Evolutionary conservation across 2,329 filamentous ascomycete species (phyloP), one percentile per base, ranked within the genome.

Genomic region (Ophiocordyceps camponoti-rufipedis): DNA sequence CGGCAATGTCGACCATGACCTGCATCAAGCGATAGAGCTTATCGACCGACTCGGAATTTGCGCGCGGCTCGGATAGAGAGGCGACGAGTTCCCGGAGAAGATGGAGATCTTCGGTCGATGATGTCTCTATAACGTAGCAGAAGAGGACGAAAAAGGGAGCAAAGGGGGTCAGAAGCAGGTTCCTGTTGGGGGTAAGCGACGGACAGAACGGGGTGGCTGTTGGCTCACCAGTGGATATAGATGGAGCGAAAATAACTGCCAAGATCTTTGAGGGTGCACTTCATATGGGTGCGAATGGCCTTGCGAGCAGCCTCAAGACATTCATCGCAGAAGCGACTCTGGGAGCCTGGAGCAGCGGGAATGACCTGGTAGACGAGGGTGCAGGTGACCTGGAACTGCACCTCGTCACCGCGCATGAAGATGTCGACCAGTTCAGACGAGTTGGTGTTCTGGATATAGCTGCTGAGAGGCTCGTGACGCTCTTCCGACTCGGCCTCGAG

Each of bases 21-120:
- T 71, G 67, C 51, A 74, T 80, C 28, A 82, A 66, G n/a, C 69
- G 71, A 52, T 77, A 71, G 12, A 82, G 63, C 53, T 75, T 77
- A 28, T 72, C 67, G 19, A 77, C 68, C 2, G 73, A 70, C 53
- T 79, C 72, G 1, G 76, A 80, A 2, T 70, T 61, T 5, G 64
- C 63, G 42, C 66, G 65, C 3, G 68, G 65, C 0, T 67, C 65
- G 48, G 71, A 65, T 3, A 81, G 67, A 2, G 72, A 78, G 18
- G 61, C 56, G 43, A 73, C 69, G 51, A 82, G 81, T 2, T 71
- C 66, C 33, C 68, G 65, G 1, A 82, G 63, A 1, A 70, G 66
- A 29, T 60, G 53, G 5, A 82, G 64, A 50, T 82, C 78, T 18
- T 62, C 58, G 28, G 67, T 58, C 6, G 70, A 64, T 3, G 62